phyloP scores from a whole-genome alignment of 352 stramenopile genomes.

The Bremia lactucae region DNA sequence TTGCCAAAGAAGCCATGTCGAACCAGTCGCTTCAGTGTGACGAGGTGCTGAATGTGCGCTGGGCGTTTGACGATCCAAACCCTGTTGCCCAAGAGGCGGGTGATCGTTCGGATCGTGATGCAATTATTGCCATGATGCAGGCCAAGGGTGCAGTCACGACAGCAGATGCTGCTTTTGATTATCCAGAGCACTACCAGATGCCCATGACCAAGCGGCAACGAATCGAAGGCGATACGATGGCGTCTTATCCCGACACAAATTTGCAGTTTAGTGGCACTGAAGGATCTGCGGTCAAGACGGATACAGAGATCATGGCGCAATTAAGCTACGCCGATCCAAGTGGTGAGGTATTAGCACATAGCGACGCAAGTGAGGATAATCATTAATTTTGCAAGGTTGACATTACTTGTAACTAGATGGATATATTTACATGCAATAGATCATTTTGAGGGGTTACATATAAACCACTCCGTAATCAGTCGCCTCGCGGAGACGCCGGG shows the following conservation, averaged over 20 bases:
- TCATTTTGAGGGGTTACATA: no score
- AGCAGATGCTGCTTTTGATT: slow-evolving; percentile 59
- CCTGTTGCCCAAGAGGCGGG: slow-evolving; percentile 85
- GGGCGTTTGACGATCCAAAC: slow-evolving; percentile 91
- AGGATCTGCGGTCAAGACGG: neutral
- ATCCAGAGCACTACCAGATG: slow-evolving; percentile 71
- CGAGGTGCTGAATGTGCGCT: slow-evolving; percentile 88
- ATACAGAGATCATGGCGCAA: slow-evolving; percentile 35
- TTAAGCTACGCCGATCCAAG: slow-evolving; percentile 52
- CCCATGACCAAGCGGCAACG: slow-evolving; percentile 55
- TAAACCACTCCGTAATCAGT: no score
- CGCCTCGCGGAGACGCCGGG: no score
- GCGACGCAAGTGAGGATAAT: no score
- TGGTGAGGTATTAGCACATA: slow-evolving; percentile 13
- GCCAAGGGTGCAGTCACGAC: slow-evolving; percentile 44
- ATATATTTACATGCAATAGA: no score
- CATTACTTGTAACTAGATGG: no score
- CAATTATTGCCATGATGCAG: slow-evolving; percentile 78
- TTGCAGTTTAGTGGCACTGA: slow-evolving; percentile 28
- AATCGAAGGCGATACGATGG: slow-evolving; percentile 45
- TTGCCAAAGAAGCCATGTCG: slow-evolving; percentile 84
- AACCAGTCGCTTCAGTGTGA: slow-evolving; percentile 82
- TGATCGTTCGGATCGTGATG: slow-evolving; percentile 81
- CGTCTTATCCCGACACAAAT: slow-evolving; percentile 68
- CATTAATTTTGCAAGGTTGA: no score